A percentile compares a stretch with the other conserved stretches of the same genome.
phyloP scores from a whole-genome alignment of 139 green algal genomes.

The Micractinium conductrix region DNA sequence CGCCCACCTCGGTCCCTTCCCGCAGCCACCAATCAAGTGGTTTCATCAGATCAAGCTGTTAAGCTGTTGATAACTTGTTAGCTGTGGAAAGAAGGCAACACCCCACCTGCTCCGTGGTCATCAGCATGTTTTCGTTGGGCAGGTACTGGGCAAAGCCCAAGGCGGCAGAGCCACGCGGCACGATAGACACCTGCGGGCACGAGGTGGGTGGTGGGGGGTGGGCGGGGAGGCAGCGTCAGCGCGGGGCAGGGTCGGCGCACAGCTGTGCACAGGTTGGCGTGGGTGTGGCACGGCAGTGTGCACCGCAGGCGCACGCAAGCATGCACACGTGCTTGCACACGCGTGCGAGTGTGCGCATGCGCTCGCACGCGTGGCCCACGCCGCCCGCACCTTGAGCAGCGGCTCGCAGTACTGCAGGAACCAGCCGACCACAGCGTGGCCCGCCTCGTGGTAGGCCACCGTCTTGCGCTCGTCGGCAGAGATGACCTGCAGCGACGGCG shows the following conservation, averaged over 20 bases:
- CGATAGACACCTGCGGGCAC: slow-evolving; percentile 84
- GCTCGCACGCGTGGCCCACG: too few relatives aligned
- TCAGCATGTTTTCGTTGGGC: slow-evolving; percentile 97
- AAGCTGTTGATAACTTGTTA: too few relatives aligned
- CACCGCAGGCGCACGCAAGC: too few relatives aligned
- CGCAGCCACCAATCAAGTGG: too few relatives aligned
- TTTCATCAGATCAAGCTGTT: too few relatives aligned
- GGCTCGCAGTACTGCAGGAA: slow-evolving; percentile 98
- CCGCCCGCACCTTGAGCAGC: slow-evolving; percentile 89
- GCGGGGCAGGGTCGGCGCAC: not conserved
- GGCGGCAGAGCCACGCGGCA: slow-evolving; percentile 92
- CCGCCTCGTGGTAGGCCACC: slow-evolving; percentile 98
- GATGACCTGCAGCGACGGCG: slow-evolving; percentile 59
- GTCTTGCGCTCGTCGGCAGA: slow-evolving; percentile 89
- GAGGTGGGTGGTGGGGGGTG: not conserved
- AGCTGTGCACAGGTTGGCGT: too few relatives aligned
- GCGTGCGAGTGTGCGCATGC: too few relatives aligned
- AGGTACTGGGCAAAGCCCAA: slow-evolving; percentile 99
- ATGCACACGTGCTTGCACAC: too few relatives aligned
- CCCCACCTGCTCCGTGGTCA: slow-evolving; percentile 80
- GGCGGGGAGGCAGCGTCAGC: not conserved
- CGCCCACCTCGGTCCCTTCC: too few relatives aligned
- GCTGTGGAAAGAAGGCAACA: too few relatives aligned
- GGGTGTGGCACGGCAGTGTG: too few relatives aligned
- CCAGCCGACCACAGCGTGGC: slow-evolving; percentile 97